These are phyloP conservation scores for Ascosphaera apis DNA, from an alignment of 2,329 filamentous ascomycete genomes.

Conservation along the genomic window DNA sequence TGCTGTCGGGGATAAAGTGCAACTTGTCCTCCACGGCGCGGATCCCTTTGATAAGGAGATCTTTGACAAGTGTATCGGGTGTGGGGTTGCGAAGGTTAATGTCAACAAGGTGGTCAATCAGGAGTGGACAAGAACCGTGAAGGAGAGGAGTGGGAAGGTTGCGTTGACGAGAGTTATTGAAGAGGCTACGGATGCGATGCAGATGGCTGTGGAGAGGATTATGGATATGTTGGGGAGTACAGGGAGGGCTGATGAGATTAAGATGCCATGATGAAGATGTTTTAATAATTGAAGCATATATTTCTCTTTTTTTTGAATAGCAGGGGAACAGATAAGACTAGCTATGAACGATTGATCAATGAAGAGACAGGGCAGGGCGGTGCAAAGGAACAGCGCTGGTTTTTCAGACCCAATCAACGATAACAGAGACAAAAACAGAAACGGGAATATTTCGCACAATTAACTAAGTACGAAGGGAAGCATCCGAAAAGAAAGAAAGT, in stretches of 20 bases:
- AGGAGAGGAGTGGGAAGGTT: constrained; percentile 26
- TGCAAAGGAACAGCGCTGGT: too few relatives aligned
- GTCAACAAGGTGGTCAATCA: constrained; percentile 36
- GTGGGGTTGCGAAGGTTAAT: constrained; percentile 33
- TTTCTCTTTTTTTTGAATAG: too few relatives aligned
- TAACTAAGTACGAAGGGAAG: too few relatives aligned
- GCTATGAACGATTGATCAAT: too few relatives aligned
- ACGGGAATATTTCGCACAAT: too few relatives aligned
- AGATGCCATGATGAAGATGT: neutral
- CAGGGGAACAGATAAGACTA: constrained; percentile 1
- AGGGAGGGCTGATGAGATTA: constrained; percentile 11
- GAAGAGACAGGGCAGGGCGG: too few relatives aligned
- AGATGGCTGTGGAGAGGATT: constrained; percentile 30
- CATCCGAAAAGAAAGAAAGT: constrained; percentile 1
- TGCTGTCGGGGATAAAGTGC: constrained; percentile 25
- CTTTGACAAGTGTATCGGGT: constrained; percentile 29
- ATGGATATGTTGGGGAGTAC: constrained; percentile 28
- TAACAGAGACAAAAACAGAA: too few relatives aligned
- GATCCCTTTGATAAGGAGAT: constrained; percentile 33
- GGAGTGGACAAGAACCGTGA: constrained; percentile 25
- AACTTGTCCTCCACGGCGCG: constrained; percentile 34
- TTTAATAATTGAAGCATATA: too few relatives aligned
- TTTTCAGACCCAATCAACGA: too few relatives aligned
- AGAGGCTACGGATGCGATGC: constrained; percentile 30
- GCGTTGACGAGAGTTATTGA: constrained; percentile 32